Conservation (phyloP, 805 yeast species). For the Candida endomychidarum region DNA sequence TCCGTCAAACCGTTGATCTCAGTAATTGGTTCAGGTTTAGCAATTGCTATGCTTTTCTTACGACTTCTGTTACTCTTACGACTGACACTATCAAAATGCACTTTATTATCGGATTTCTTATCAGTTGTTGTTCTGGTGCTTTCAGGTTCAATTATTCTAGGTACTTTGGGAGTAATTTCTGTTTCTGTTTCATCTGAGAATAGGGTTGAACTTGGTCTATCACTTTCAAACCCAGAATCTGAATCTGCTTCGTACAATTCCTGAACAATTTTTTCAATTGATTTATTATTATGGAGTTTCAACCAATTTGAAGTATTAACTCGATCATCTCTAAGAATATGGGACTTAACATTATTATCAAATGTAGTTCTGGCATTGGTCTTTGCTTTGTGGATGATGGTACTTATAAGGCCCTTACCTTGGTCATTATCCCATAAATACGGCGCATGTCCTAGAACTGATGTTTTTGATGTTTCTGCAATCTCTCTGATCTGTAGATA, state of each 20-base stretch:
- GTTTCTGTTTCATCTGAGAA: neutral
- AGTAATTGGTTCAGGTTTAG: slow-evolving; percentile 25
- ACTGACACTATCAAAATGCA: neutral
- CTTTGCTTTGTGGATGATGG: slow-evolving; percentile 16
- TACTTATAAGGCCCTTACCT: slow-evolving; percentile 22
- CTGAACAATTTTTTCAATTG: slow-evolving; percentile 3
- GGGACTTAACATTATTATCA: slow-evolving; percentile 8
- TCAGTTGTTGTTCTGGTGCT: neutral
- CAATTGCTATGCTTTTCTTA: slow-evolving; percentile 11
- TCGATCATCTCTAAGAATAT: neutral
- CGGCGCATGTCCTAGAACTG: slow-evolving; percentile 61
- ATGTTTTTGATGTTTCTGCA: slow-evolving; percentile 45
- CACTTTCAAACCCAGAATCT: neutral
- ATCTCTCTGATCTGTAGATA: slow-evolving; percentile 53
- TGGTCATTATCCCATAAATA: slow-evolving; percentile 50
- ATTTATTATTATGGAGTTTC: slow-evolving; percentile 2
- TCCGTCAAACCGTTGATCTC: slow-evolving; percentile 10
- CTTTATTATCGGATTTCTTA: neutral
- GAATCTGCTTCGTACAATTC: neutral
- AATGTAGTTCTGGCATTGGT: slow-evolving; percentile 14
- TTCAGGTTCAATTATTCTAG: neutral
- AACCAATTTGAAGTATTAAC: neutral
- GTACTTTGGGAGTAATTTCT: neutral
- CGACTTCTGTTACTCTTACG: neutral
- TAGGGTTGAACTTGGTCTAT: slow-evolving; percentile 1